Evolutionary conservation across 192 early-diverging fungal species (phyloP).

Genomic region (Linnemannia exigua): DNA sequence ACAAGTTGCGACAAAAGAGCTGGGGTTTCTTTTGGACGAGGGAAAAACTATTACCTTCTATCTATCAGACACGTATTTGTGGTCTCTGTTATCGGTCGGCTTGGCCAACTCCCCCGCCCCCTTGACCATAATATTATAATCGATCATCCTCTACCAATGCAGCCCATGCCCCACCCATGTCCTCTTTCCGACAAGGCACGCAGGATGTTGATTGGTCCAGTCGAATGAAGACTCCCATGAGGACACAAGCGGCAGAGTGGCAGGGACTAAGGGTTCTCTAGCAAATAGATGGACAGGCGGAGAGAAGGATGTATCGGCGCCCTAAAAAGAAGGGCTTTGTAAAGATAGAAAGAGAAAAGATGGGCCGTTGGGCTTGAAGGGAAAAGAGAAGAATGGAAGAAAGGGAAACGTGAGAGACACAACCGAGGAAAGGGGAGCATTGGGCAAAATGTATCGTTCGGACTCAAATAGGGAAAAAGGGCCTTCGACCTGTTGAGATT

Average conservation of each 20-base stretch:
- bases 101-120: background rate
- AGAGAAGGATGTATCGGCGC: conserved; percentile 30
- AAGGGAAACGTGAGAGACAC: conserved; percentile 53
- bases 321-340: conserved; percentile 56
- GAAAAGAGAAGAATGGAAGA: conserved; percentile 37
- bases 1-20: background rate
- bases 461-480: background rate
- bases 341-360: background rate
- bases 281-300: conserved; percentile 64
- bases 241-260: background rate
- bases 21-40: too few relatives aligned
- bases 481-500: background rate
- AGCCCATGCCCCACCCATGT: background rate
- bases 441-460: background rate
- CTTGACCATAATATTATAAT: background rate
- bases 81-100: background rate
- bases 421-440: conserved; percentile 44
- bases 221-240: background rate
- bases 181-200: background rate
- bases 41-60: background rate
- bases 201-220: background rate
- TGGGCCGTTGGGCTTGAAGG: background rate
- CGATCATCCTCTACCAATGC: too few relatives aligned
- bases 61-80: background rate
- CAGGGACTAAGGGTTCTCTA: conserved; percentile 44